A percentile compares a stretch with the other conserved stretches of the same genome.
phyloP scores from a whole-genome alignment of 2,329 filamentous ascomycete genomes.

The Clarireedia paspali region DNA sequence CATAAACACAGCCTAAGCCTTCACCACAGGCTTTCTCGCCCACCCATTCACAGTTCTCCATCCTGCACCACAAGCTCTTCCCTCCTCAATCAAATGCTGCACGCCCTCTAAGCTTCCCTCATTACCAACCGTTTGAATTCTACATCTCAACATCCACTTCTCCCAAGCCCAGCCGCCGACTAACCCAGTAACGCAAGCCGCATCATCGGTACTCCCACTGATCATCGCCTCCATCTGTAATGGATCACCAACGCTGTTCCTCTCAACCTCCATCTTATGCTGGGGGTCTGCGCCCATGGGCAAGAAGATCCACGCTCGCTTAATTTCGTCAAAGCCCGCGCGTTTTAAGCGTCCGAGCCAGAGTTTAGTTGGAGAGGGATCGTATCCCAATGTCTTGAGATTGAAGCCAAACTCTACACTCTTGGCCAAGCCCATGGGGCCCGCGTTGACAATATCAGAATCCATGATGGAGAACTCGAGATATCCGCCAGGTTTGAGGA shows the following conservation, averaged over 20 bases:
- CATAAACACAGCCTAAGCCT: not conserved
- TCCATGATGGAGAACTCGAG: constrained; percentile 88
- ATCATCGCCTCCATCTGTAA: constrained; percentile 55
- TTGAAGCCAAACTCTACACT: constrained; percentile 89
- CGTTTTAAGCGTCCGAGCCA: constrained; percentile 69
- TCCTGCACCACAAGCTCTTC: constrained; percentile 48
- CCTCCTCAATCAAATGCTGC: constrained; percentile 56
- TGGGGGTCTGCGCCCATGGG: constrained; percentile 61
- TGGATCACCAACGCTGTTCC: constrained; percentile 33
- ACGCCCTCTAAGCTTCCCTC: constrained; percentile 54
- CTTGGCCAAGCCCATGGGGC: constrained; percentile 70
- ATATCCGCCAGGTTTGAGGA: constrained; percentile 83
- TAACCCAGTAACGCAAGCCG: constrained; percentile 70
- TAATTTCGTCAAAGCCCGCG: constrained; percentile 71
- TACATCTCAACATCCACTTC: constrained; percentile 85
- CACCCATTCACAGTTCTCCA: constrained; percentile 57
- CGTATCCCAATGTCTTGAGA: constrained; percentile 83
- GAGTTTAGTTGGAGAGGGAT: constrained; percentile 71
- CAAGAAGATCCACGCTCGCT: constrained; percentile 81
- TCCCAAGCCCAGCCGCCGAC: constrained; percentile 91
- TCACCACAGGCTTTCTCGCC: constrained; percentile 49
- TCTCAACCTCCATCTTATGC: constrained; percentile 33
- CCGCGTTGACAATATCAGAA: constrained; percentile 80
- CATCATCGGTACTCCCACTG: constrained; percentile 61
- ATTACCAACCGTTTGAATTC: constrained; percentile 75